Percentiles rank a stretch among this genome's conserved stretches.
Conservation (phyloP, 2,329 filamentous ascomycete genomes). For the Cordyceps tenuipes region DNA sequence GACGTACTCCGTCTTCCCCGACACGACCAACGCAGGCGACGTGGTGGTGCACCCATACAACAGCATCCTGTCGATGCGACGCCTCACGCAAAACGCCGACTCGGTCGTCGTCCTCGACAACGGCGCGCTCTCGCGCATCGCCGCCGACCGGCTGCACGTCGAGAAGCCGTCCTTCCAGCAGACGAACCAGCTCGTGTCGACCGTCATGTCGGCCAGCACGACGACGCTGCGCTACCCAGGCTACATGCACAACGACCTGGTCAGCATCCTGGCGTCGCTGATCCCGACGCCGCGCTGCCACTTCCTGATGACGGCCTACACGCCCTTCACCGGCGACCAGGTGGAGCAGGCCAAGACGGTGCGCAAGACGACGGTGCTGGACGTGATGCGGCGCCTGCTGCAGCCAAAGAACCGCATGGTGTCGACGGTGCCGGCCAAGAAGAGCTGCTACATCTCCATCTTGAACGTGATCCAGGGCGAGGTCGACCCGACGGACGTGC, state of each 20-base stretch:
- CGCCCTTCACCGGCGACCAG: slow-evolving; percentile 91
- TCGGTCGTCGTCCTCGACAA: slow-evolving; percentile 97
- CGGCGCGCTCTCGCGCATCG: slow-evolving; percentile 85
- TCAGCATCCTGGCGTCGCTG: slow-evolving; percentile 89
- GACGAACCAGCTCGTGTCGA: slow-evolving; percentile 92
- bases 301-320: slow-evolving; percentile 98
- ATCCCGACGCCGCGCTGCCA: slow-evolving; percentile 96
- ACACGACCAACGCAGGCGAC: slow-evolving; percentile 77
- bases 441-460: slow-evolving; percentile 98
- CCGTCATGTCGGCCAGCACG: slow-evolving; percentile 97
- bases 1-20: slow-evolving; percentile 97
- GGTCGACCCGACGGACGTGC: slow-evolving; percentile 94
- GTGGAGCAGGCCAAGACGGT: slow-evolving; percentile 97
- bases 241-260: slow-evolving; percentile 99
- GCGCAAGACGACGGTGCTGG: slow-evolving; percentile 92
- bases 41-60: slow-evolving; percentile 99
- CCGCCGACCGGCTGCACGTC: slow-evolving; percentile 87
- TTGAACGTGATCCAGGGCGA: slow-evolving; percentile 98
- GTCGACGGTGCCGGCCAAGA: slow-evolving; percentile 87
- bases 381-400: slow-evolving; percentile 90
- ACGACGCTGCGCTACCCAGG: slow-evolving; percentile 94
- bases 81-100: slow-evolving; percentile 92
- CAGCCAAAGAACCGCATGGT: slow-evolving; percentile 99
- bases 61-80: slow-evolving; percentile 82
- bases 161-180: slow-evolving; percentile 95